Conservation (phyloP, 495 filamentous ascomycete genomes). For the Talaromyces nanjingensis region DNA sequence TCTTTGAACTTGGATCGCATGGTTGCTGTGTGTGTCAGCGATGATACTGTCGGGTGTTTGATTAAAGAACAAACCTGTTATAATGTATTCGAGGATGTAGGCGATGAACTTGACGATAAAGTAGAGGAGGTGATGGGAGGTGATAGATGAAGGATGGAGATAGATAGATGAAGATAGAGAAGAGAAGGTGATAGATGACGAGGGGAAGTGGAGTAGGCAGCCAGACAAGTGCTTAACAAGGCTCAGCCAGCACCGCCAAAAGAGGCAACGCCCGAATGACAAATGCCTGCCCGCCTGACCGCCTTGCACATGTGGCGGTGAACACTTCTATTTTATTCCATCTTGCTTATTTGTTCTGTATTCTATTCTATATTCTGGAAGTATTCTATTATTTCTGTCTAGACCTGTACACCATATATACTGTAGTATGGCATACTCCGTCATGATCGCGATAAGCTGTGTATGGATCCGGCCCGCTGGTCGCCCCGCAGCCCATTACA, state of each 20-base stretch:
- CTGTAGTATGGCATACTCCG: too few relatives aligned
- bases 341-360: neutral
- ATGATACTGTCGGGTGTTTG: neutral
- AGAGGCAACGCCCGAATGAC: neutral
- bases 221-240: neutral
- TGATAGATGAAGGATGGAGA: neutral
- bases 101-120: neutral
- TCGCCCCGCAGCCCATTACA: neutral
- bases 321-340: neutral
- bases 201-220: constrained; percentile 2
- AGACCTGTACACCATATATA: neutral
- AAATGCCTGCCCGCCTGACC: neutral
- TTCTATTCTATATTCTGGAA: neutral
- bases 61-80: neutral
- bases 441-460: neutral
- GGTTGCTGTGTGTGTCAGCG: constrained; percentile 22
- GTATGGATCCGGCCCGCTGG: neutral
- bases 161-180: neutral
- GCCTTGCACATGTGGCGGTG: constrained; percentile 2
- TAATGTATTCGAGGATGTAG: neutral
- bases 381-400: neutral
- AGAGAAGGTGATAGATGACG: neutral
- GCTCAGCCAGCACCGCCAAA: neutral
- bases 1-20: constrained; percentile 99
- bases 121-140: neutral